phyloP scores from a whole-genome alignment of 352 stramenopile species.

The Peronospora belbahrii region DNA sequence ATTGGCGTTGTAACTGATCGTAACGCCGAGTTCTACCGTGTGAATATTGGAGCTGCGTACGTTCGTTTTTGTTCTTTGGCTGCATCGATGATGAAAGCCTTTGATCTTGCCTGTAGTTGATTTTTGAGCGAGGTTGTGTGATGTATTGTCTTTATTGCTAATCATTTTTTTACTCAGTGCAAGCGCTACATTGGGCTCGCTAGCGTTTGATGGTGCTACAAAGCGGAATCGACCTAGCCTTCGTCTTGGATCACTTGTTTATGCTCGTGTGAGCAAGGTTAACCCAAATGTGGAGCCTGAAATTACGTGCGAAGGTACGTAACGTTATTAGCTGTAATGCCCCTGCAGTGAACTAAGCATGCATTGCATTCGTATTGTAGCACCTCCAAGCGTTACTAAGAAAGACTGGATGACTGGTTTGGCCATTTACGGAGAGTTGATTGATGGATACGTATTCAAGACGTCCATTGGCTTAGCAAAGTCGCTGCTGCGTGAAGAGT shows the following conservation, averaged over 20 bases:
- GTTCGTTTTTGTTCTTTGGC: conserved; percentile 15
- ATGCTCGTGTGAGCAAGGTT: conserved; percentile 88
- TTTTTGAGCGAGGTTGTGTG: neutral
- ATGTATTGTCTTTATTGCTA: neutral
- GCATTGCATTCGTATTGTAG: conserved; percentile 25
- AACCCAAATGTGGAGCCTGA: conserved; percentile 88
- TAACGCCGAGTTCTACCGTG: conserved; percentile 90
- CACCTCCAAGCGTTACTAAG: conserved; percentile 74
- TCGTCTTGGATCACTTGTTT: conserved; percentile 89
- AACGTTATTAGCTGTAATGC: neutral
- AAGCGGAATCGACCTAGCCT: conserved; percentile 95
- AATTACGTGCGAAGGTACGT: conserved; percentile 90
- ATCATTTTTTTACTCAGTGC: conserved; percentile 30
- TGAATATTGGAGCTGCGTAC: conserved; percentile 91
- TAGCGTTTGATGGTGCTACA: conserved; percentile 96
- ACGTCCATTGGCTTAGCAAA: conserved; percentile 74
- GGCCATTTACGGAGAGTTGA: conserved; percentile 93
- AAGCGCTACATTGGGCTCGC: conserved; percentile 50
- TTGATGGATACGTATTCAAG: conserved; percentile 88
- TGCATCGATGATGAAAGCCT: neutral
- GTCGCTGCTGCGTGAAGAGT: conserved; percentile 61
- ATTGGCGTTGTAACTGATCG: conserved; percentile 93
- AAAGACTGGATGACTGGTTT: conserved; percentile 99
- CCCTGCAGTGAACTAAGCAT: conserved; percentile 8
- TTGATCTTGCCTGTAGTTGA: neutral